These are phyloP conservation scores for Trichoderma afroharzianum DNA, from an alignment of 2,329 filamentous ascomycete species.

Conservation along the genomic window DNA sequence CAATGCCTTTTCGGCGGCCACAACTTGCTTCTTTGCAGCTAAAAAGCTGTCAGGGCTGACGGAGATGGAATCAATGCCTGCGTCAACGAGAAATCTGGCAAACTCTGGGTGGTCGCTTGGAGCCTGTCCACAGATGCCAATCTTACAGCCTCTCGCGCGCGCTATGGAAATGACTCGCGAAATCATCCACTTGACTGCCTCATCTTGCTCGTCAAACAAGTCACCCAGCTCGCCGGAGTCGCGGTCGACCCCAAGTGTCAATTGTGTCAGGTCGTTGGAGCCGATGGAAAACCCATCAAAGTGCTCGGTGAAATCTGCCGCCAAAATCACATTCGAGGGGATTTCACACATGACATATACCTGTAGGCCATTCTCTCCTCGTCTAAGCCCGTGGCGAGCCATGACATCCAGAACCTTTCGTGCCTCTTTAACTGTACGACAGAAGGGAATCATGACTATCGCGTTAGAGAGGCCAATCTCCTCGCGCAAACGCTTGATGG, in stretches of 20 bases:
- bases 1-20: background rate
- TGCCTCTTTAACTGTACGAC: conserved; percentile 35
- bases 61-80: conserved; percentile 37
- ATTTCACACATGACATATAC: conserved; percentile 43
- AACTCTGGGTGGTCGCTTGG: conserved; percentile 40
- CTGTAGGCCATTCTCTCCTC: conserved; percentile 34
- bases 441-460: conserved; percentile 38
- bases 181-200: conserved; percentile 40
- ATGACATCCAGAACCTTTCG: conserved; percentile 33
- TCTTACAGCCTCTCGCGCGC: conserved; percentile 30
- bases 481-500: conserved; percentile 37
- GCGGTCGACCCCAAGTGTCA: conserved; percentile 38
- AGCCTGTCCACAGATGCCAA: conserved; percentile 39
- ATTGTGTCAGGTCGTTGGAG: conserved; percentile 39
- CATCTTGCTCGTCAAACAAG: conserved; percentile 38
- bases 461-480: conserved; percentile 36
- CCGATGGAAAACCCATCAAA: conserved; percentile 42
- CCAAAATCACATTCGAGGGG: conserved; percentile 39
- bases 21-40: conserved; percentile 32
- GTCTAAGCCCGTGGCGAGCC: conserved; percentile 35
- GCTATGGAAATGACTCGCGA: conserved; percentile 30
- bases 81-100: conserved; percentile 33
- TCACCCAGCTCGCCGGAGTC: conserved; percentile 35
- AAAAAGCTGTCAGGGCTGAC: conserved; percentile 39
- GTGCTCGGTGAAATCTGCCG: conserved; percentile 31